These are phyloP conservation scores for Oxytropis ochrocephala DNA, from an alignment of 306 rosid species.

Conservation along the genomic window DNA sequence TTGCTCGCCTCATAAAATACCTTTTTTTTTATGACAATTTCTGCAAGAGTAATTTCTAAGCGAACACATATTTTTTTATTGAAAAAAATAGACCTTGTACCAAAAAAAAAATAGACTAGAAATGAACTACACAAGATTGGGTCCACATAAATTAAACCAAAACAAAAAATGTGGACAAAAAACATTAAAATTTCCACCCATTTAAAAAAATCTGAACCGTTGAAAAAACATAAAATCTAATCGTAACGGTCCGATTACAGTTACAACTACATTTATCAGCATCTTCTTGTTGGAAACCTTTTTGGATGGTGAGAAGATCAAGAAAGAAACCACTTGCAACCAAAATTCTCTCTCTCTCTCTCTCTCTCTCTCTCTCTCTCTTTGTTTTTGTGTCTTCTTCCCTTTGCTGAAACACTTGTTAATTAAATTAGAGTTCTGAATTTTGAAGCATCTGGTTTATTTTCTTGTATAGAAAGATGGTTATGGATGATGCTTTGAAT, in stretches of 20 bases:
- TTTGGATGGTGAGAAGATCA: constrained; percentile 21
- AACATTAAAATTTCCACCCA: constrained; percentile 32
- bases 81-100: too few relatives aligned
- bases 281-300: constrained; percentile 12
- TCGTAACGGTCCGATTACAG: constrained; percentile 24
- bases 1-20: not conserved
- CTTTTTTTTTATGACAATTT: not conserved
- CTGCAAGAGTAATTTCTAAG: not conserved
- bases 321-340: not conserved
- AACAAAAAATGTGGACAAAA: constrained; percentile 19
- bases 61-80: not conserved
- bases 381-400: not conserved
- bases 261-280: constrained; percentile 22
- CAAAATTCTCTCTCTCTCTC: not conserved
- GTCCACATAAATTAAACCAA: constrained; percentile 2
- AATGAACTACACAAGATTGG: not conserved
- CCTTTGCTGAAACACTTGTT: not conserved
- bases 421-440: not conserved
- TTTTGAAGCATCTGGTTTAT: not conserved
- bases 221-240: not conserved
- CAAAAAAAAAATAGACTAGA: not conserved
- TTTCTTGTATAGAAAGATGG: constrained; percentile 13
- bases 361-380: not conserved
- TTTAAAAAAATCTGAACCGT: constrained; percentile 53
- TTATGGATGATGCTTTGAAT: constrained; percentile 41